A percentile compares a stretch with the other conserved stretches of the same genome.
These are phyloP conservation scores for Phytopythium ostracodes DNA, from an alignment of 352 stramenopile species.

Conservation along the genomic window DNA sequence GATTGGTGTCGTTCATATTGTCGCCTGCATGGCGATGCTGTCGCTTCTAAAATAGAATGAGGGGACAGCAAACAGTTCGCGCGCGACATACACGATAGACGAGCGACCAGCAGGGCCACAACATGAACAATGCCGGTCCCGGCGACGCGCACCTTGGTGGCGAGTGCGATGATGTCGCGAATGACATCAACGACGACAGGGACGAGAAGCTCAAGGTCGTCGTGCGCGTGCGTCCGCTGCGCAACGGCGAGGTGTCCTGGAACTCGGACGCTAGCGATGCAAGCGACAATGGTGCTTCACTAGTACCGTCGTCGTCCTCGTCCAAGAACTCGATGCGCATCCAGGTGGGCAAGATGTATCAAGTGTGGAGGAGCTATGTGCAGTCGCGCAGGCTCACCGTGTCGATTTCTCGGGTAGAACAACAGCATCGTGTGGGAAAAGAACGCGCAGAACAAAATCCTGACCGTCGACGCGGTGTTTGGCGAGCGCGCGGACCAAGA, in stretches of 20 bases:
- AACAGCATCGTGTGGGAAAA: slow-evolving; percentile 61
- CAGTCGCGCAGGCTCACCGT: too few species aligned
- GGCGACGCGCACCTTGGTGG: neutral
- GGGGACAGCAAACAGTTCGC: neutral
- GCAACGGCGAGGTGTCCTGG: slow-evolving; percentile 48
- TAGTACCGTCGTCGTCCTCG: neutral
- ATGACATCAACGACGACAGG: neutral
- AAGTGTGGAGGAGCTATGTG: too few species aligned
- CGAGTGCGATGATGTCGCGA: neutral
- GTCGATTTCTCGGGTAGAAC: too few species aligned
- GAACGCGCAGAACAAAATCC: slow-evolving; percentile 53
- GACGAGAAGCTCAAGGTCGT: slow-evolving; percentile 67
- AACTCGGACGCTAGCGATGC: neutral
- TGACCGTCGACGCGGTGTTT: slow-evolving; percentile 55
- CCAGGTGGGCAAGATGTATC: slow-evolving; percentile 25
- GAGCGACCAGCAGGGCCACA: neutral
- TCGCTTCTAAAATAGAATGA: neutral
- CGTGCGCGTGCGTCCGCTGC: slow-evolving; percentile 48
- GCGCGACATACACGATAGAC: neutral
- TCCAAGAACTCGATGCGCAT: slow-evolving; percentile 24
- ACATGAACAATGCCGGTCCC: neutral
- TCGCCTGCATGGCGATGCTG: neutral
- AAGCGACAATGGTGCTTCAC: neutral
- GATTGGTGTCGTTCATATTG: neutral
- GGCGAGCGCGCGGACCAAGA: slow-evolving; percentile 28